Percentiles rank a stretch among this genome's conserved stretches.
Evolutionary conservation across 345 rosid species (phyloP).

Genomic region (Euphorbia pulcherrima): DNA sequence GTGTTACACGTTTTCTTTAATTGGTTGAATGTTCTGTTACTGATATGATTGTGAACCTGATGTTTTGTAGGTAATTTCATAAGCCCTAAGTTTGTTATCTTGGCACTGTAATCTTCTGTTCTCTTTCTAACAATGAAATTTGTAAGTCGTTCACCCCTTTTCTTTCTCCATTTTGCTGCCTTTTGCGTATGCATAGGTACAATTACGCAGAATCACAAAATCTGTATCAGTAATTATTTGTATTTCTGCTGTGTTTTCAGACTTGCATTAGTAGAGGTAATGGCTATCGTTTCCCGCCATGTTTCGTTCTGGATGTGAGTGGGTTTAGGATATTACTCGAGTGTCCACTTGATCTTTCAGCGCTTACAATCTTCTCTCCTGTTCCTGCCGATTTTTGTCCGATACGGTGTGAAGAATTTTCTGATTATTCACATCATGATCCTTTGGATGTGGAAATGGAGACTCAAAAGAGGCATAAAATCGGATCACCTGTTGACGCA

Average conservation of each 20-base stretch:
- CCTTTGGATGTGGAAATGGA: constrained; percentile 24
- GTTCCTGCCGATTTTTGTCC: constrained; percentile 30
- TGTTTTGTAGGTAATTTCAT: constrained; percentile 3
- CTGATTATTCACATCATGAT: constrained; percentile 11
- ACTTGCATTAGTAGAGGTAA: constrained; percentile 74
- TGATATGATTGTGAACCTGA: neutral
- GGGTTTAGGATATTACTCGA: constrained; percentile 72
- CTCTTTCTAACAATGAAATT: constrained; percentile 43
- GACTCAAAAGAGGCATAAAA: constrained; percentile 38
- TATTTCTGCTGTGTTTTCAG: constrained; percentile 38
- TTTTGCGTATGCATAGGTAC: neutral
- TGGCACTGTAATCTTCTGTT: neutral
- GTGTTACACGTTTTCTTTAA: neutral
- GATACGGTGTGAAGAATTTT: constrained; percentile 19
- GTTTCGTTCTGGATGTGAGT: constrained; percentile 51
- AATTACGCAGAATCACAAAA: no score
- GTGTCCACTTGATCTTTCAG: constrained; percentile 75
- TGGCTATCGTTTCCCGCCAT: constrained; percentile 63
- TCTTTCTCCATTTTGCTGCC: neutral
- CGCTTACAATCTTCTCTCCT: constrained; percentile 62
- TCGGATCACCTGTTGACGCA: constrained; percentile 21
- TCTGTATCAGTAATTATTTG: neutral
- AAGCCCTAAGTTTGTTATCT: neutral
- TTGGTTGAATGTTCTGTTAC: neutral
- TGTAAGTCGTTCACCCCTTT: constrained; percentile 40